A percentile compares a stretch with the other conserved stretches of the same genome.
Evolutionary conservation across 768 basidiomycete genomes (phyloP).

Genomic region (Leccinum uliginosum): DNA sequence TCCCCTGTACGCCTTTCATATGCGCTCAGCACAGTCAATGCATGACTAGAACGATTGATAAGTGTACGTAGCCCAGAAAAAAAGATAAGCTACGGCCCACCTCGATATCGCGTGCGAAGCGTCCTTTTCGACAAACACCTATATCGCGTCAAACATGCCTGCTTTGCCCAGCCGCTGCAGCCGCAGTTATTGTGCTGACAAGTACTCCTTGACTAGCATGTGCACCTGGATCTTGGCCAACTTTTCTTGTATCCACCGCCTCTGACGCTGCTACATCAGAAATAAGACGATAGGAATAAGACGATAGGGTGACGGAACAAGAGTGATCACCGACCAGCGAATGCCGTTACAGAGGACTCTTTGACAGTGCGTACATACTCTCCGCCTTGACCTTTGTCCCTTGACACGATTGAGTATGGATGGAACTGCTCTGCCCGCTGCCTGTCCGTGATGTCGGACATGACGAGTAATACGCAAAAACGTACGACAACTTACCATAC

Average conservation of each 20-base stretch:
- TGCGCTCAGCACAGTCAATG: constrained; percentile 55
- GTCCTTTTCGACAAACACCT: constrained; percentile 96
- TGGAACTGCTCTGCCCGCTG: constrained; percentile 19
- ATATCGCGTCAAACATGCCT: constrained; percentile 92
- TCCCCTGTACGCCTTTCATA: constrained; percentile 65
- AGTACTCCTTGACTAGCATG: constrained; percentile 86
- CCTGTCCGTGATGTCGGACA: constrained; percentile 9
- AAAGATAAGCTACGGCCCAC: constrained; percentile 47
- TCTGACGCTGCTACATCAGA: constrained; percentile 24
- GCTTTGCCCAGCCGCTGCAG: constrained; percentile 82
- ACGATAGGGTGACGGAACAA: not conserved
- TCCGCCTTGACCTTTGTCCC: not conserved
- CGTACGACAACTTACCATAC: constrained; percentile 26
- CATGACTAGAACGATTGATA: constrained; percentile 49
- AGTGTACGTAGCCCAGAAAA: not conserved
- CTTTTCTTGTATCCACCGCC: constrained; percentile 59
- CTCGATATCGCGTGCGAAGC: constrained; percentile 87
- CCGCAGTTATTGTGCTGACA: constrained; percentile 90
- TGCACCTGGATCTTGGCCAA: constrained; percentile 79
- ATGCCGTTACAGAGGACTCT: constrained; percentile 28
- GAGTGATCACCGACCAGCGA: constrained; percentile 20
- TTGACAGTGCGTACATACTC: constrained; percentile 22
- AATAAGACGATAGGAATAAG: too few species aligned
- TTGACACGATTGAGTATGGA: constrained; percentile 21
- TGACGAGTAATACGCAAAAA: not conserved